phyloP scores from a whole-genome alignment of 495 filamentous ascomycete genomes.

The Penicillium robsamsonii region DNA sequence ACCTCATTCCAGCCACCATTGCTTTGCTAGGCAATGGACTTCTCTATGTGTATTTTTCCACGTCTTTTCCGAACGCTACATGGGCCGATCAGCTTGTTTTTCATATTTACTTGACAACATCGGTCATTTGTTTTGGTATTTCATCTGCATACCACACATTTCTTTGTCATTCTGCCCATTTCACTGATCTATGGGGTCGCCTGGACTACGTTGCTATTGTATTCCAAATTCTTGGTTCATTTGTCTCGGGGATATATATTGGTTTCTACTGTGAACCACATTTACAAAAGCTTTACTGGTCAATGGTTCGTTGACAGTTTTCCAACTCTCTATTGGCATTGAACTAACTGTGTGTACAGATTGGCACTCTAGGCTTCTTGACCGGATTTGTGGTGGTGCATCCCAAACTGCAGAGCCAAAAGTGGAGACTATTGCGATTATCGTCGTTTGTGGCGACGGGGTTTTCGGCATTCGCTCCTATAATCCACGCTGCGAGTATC shows the following conservation, averaged over 20 bases:
- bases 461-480: conserved; percentile 45
- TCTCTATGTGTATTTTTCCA: conserved; percentile 23
- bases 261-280: conserved; percentile 28
- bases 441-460: conserved; percentile 49
- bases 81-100: conserved; percentile 25
- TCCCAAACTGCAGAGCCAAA: conserved; percentile 43
- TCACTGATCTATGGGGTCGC: conserved; percentile 26
- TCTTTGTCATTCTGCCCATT: conserved; percentile 26
- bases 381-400: conserved; percentile 35
- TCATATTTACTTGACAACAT: conserved; percentile 28
- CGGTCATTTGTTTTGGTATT: conserved; percentile 22
- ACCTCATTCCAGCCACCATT: conserved; percentile 25
- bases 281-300: conserved; percentile 24
- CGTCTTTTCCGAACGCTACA: conserved; percentile 23
- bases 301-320: conserved; percentile 24
- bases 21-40: conserved; percentile 21
- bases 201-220: conserved; percentile 30
- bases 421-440: conserved; percentile 42
- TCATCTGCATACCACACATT: conserved; percentile 33
- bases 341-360: conserved; percentile 4
- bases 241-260: conserved; percentile 33
- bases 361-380: conserved; percentile 30
- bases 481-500: conserved; percentile 44
- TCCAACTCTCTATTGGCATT: neutral
- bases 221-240: conserved; percentile 21